Evolutionary conservation across 2,329 filamentous ascomycete genomes (phyloP), one percentile per base, ranked within the genome.

Genomic region (Zasmidium angulare): DNA sequence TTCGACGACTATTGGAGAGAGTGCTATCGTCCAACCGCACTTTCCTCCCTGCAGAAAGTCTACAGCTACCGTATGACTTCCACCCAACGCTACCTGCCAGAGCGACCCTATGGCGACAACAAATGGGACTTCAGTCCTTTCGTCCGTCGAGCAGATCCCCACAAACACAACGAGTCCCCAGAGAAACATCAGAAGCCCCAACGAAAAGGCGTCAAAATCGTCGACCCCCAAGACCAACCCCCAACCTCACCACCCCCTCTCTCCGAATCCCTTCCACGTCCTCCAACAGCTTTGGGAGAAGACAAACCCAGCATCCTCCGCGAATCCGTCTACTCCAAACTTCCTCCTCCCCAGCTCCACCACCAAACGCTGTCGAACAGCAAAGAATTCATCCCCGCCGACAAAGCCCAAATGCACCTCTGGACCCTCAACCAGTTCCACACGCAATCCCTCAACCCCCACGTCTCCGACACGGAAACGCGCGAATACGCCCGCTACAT

Each of bases 1-100:
- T 91, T 91, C 61, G 93, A 98, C 71, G 92, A 98, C 74, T 99
- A 96, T 75, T 99, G 95, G 95, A 81, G 95, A 7, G 95, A 99
- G 73, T 98, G 97, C 74, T 99, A 99, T 72, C 87, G 93, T 14
- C 95, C 95, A 0, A 83, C 90, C 7, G 90, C 90, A 0, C 78
- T 98, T 1, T 96, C 95, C 0, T 95, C 91, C 0, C 91, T 98
- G 66, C 84, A 88, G 14, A 99, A 97, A 72, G 89, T 97, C 73
- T 97, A 96, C 72, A 86, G 91, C 0, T 96, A 90, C 76, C 92
- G 90, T 71, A 90, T 98, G 84, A 96, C 55, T 46, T 93, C 90
- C 0, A 95, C 90, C 2, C 86, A 93, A 63, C 89, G 89, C 61
- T 93, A 93, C 71, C 88, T 93, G 29, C 89, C 90, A 11, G 83